These are phyloP conservation scores for Diplotaxis tenuifolia DNA, from an alignment of 345 rosid genomes.

Conservation along the genomic window DNA sequence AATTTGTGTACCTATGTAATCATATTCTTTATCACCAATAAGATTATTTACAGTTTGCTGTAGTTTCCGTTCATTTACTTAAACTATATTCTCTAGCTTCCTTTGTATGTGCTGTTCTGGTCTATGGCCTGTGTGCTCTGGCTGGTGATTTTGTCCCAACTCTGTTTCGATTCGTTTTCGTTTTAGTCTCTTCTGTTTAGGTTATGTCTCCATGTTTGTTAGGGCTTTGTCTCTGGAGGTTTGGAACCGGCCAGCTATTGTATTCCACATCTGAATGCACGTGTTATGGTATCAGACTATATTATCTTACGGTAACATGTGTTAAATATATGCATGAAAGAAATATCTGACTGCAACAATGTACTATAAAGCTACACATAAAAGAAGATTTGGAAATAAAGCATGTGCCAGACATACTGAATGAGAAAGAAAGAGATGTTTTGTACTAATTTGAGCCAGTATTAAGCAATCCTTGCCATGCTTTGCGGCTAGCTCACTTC, in stretches of 20 bases:
- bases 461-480: conserved; percentile 4
- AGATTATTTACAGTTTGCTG: conserved; percentile 1
- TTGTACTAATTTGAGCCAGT: conserved; percentile 36
- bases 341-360: neutral
- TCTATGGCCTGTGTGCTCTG: neutral
- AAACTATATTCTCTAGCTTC: neutral
- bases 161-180: neutral
- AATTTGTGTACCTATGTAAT: conserved; percentile 12
- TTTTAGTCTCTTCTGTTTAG: neutral
- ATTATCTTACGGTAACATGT: neutral
- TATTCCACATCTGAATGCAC: neutral
- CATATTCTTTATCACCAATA: conserved; percentile 10
- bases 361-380: conserved; percentile 20
- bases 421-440: conserved; percentile 11
- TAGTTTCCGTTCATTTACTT: neutral
- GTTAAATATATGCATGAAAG: neutral
- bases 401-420: conserved; percentile 14
- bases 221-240: neutral
- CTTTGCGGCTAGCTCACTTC: conserved; percentile 1
- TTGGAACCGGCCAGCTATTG: neutral
- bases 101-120: neutral
- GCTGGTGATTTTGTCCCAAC: neutral
- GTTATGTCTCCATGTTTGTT: neutral
- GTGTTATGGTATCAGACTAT: neutral
- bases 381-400: conserved; percentile 21